phyloP scores from a whole-genome alignment of 2,329 filamentous ascomycete species.

The Pseudonectria buxi region DNA sequence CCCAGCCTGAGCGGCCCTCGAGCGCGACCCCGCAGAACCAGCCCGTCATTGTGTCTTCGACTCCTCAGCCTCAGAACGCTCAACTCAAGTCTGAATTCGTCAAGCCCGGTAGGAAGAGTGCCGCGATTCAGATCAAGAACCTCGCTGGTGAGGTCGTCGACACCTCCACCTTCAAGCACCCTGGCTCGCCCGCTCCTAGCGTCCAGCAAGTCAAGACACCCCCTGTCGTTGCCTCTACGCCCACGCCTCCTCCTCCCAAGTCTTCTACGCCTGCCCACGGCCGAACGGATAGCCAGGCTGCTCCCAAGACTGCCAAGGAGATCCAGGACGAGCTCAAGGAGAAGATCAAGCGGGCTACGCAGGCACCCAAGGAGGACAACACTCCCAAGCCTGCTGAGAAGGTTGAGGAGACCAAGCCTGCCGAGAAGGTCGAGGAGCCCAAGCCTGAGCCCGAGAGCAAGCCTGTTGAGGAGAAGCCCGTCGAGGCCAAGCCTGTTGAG shows the following conservation, averaged over 20 bases:
- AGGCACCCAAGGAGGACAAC: slow-evolving; percentile 23
- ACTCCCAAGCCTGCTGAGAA: slow-evolving; percentile 27
- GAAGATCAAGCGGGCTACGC: slow-evolving; percentile 61
- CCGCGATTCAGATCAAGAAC: slow-evolving; percentile 78
- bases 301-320: slow-evolving; percentile 69
- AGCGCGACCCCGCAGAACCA: slow-evolving; percentile 58
- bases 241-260: slow-evolving; percentile 69
- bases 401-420: slow-evolving; percentile 22
- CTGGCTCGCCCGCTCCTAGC: slow-evolving; percentile 49
- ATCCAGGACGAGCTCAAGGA: slow-evolving; percentile 77
- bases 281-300: slow-evolving; percentile 62
- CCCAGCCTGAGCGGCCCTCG: slow-evolving; percentile 63
- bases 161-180: slow-evolving; percentile 53
- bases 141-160: slow-evolving; percentile 71
- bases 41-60: slow-evolving; percentile 55
- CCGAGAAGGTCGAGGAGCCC: slow-evolving; percentile 6
- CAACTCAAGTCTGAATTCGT: slow-evolving; percentile 44
- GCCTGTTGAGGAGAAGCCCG: slow-evolving; percentile 72
- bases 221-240: slow-evolving; percentile 65
- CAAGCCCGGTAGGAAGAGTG: slow-evolving; percentile 56
- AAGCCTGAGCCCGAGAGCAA: slow-evolving; percentile 35
- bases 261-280: slow-evolving; percentile 60
- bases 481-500: slow-evolving; percentile 65
- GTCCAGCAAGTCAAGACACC: slow-evolving; percentile 56
- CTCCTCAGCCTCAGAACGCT: slow-evolving; percentile 57